These are phyloP conservation scores for Fusarium setosum DNA, from an alignment of 2,329 filamentous ascomycete species.

Conservation along the genomic window DNA sequence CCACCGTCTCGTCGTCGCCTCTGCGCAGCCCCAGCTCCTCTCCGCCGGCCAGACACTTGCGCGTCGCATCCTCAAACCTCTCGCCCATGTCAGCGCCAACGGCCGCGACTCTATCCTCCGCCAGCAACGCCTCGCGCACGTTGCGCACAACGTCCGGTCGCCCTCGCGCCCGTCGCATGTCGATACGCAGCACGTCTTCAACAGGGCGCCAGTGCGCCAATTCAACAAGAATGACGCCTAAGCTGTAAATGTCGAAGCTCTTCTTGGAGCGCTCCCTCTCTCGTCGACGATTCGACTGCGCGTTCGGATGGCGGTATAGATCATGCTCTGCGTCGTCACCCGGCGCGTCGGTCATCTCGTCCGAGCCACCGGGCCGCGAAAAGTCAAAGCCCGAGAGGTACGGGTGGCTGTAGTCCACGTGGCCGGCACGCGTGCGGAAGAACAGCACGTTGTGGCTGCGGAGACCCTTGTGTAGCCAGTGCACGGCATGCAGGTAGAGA, in stretches of 20 bases:
- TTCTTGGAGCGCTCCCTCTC: slow-evolving; percentile 56
- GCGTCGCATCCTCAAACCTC: slow-evolving; percentile 52
- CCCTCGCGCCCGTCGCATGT: slow-evolving; percentile 47
- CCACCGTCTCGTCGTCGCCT: slow-evolving; percentile 54
- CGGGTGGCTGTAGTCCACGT: slow-evolving; percentile 53
- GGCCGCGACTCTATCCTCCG: slow-evolving; percentile 43
- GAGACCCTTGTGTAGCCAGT: slow-evolving; percentile 70
- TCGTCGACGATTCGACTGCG: slow-evolving; percentile 50
- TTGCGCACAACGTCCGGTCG: slow-evolving; percentile 51
- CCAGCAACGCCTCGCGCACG: slow-evolving; percentile 49
- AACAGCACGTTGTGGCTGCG: slow-evolving; percentile 65
- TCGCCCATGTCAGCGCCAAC: slow-evolving; percentile 54
- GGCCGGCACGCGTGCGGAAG: slow-evolving; percentile 49
- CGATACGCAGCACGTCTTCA: slow-evolving; percentile 55
- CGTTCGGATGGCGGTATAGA: slow-evolving; percentile 61
- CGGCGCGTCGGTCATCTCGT: slow-evolving; percentile 63
- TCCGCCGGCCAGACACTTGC: slow-evolving; percentile 51
- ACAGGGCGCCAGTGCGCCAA: slow-evolving; percentile 64
- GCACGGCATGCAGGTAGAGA: slow-evolving; percentile 65
- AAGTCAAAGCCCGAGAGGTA: slow-evolving; percentile 67
- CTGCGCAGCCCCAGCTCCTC: slow-evolving; percentile 49
- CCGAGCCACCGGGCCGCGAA: slow-evolving; percentile 59
- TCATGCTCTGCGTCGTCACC: slow-evolving; percentile 57
- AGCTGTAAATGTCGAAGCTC: slow-evolving; percentile 63
- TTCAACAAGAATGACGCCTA: slow-evolving; percentile 64